Evolutionary conservation across 495 filamentous ascomycete genomes (phyloP), one percentile per base, ranked within the genome.

Genomic region (Penicillium fimorum): DNA sequence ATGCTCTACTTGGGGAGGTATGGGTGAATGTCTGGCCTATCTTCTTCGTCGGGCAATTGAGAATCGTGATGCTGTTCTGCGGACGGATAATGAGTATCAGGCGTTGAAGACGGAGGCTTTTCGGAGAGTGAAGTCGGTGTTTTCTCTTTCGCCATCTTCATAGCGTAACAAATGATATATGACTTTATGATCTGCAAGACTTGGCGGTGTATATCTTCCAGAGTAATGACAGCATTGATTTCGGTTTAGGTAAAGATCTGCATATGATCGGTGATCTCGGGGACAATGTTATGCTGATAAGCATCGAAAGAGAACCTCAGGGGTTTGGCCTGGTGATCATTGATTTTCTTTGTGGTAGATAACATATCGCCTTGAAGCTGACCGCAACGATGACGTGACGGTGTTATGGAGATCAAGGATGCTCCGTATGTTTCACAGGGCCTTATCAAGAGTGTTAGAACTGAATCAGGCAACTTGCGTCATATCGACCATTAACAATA

Each of bases 21-120:
- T 90, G 49, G 82, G 83, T 2, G 89, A 96, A 72, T 96, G 92
- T 72, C 77, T 96, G 80, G 91, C 90, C 57, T 97, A 93, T 70
- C 70, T 97, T 17, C 68, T 95, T n/a, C 74, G 92, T 18, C 71
- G 92, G 52, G 92, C 91, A 37, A 81, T 91, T 63, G 92, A 96
- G 81, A 97, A 96, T 65, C 83, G 82, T 58, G 91, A 95, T 69
- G 91, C 92, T n/a, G 86, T 92, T 25, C 65, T 78, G 44, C 72
- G 92, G 58, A 94, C 90, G 17, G 77, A 61, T 60, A 84, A 83
- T 55, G 88, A 87, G 29, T 78, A 85, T 56, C 69, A 79, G 60
- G 91, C 90, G 6, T 83, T 94, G 77, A 79, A 79, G 65, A 63
- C 44, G 20, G 91, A 96, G 76, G 33, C 91, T 46, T 63, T 76